phyloP scores from a whole-genome alignment of 2,329 filamentous ascomycete species.

The Penicillium sp. region DNA sequence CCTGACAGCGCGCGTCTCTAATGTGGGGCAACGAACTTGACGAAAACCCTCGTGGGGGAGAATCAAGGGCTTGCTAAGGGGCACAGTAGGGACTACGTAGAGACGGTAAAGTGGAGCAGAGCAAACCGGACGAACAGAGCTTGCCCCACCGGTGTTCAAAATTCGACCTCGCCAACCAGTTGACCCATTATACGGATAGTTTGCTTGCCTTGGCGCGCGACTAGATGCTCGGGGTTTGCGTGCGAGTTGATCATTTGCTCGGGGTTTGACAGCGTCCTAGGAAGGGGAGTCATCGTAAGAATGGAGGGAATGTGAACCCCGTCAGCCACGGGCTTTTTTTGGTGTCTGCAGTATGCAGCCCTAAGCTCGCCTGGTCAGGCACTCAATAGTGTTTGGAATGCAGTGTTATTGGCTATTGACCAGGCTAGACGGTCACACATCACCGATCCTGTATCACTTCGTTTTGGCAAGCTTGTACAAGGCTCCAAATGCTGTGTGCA shows the following conservation, averaged over 20 bases:
- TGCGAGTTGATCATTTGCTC: no score
- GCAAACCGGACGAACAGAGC: conserved; percentile 10
- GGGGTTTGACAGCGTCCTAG: background rate
- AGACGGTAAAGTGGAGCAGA: background rate
- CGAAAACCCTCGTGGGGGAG: conserved; percentile 4
- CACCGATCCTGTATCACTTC: conserved; percentile 6
- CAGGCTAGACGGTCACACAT: conserved; percentile 6
- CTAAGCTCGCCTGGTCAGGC: conserved; percentile 2
- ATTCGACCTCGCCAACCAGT: background rate
- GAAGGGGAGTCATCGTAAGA: background rate
- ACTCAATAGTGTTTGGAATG: background rate
- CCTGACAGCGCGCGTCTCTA: conserved; percentile 6
- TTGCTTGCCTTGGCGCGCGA: conserved; percentile 13
- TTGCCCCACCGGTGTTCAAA: conserved; percentile 6
- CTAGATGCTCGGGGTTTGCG: background rate
- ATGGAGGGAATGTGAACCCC: background rate
- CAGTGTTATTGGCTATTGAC: background rate
- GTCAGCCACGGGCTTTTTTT: conserved; percentile 4
- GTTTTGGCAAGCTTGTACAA: background rate
- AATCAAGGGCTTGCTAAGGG: background rate
- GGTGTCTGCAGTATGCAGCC: conserved; percentile 9
- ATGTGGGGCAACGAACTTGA: background rate
- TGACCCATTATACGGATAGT: conserved; percentile 1
- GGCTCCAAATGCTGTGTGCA: background rate
- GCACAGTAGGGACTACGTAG: background rate